phyloP scores from a whole-genome alignment of 805 yeast species.

The Millerozyma acaciae region DNA sequence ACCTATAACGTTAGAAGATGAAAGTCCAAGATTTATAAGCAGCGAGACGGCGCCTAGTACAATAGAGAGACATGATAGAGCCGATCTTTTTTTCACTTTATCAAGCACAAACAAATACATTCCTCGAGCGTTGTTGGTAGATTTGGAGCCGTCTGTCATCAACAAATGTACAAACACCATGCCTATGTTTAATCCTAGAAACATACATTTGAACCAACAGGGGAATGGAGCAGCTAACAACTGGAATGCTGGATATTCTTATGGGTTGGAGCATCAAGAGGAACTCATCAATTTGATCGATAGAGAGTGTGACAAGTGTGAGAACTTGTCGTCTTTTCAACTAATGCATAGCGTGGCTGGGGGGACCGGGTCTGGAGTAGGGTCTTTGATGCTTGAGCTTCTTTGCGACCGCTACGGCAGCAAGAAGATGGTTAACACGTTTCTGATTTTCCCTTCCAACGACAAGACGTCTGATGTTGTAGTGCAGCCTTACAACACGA shows the following conservation, averaged over 20 bases:
- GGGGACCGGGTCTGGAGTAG: conserved; percentile 97
- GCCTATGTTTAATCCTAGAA: conserved; percentile 78
- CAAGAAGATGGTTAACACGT: conserved; percentile 79
- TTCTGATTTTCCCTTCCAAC: conserved; percentile 79
- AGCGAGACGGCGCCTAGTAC: conserved; percentile 6
- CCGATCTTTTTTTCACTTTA: conserved; percentile 77
- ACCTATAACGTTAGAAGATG: conserved; percentile 33
- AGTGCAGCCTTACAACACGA: conserved; percentile 92
- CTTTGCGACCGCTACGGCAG: conserved; percentile 73
- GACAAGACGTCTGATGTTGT: conserved; percentile 89
- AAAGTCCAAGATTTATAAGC: conserved; percentile 14
- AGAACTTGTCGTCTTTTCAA: conserved; percentile 86
- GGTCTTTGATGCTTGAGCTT: conserved; percentile 74
- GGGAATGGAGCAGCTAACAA: conserved; percentile 96
- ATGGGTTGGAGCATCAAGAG: conserved; percentile 66
- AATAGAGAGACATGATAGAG: conserved; percentile 52
- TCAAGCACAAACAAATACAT: conserved; percentile 75
- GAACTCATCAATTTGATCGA: conserved; percentile 80
- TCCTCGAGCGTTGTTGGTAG: conserved; percentile 83
- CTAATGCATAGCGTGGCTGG: conserved; percentile 94
- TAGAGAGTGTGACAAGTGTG: conserved; percentile 86
- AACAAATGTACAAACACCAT: conserved; percentile 51
- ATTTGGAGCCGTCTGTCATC: conserved; percentile 87
- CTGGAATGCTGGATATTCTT: conserved; percentile 87
- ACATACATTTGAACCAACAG: conserved; percentile 69